Base-by-base conservation (phyloP, 1,139 yeast species). In the Arxiozyma telluris region DNA sequence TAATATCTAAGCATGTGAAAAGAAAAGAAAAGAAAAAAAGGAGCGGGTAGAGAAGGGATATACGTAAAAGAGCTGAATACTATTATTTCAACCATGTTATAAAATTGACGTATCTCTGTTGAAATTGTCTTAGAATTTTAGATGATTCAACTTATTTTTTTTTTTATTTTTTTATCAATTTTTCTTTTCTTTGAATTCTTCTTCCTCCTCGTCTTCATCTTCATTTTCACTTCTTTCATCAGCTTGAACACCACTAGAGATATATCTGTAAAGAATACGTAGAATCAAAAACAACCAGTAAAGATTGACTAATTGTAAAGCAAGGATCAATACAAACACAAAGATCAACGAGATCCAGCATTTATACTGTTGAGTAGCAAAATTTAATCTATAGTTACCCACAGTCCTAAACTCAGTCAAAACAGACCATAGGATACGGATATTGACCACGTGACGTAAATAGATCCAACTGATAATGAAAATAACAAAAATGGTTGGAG, bases 181-280 rank as follows among this genome's bases (percentile, higher is more conserved):
- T 45, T 15, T 27, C 39, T 44, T 42, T 42, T 42, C 44, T 22
- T 20, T 42, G 11, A 18, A 22, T 43, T 43, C 27, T 22, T 43
- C 45, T 21, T 18, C 23, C 18, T 17, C 3, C 27, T 53, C 53
- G 6, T 50, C 69, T 54, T 66, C 74, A 49, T 65, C 72, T 15
- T 89, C 96, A 61, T 82, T 87, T 57, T 93, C 98, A 66, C 96
- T 85, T 74, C 99, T 83, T 49, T 87, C 97, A 70, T 93, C 99
- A 62, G 79, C 79, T 22, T 78, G 76, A 46, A 77, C 82, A 56
- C 83, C 84, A 49, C 67, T 64, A 54, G 73, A 69, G 6, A 85
- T 69, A 57, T 77, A 75, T 65, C 96, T 80, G 68, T 76, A 81
- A 51, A 85, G 76, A 62, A 93, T 87, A 69, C 97, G 82, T 54